phyloP scores from a whole-genome alignment of 768 basidiomycete species.

The Hericium alpestre region DNA sequence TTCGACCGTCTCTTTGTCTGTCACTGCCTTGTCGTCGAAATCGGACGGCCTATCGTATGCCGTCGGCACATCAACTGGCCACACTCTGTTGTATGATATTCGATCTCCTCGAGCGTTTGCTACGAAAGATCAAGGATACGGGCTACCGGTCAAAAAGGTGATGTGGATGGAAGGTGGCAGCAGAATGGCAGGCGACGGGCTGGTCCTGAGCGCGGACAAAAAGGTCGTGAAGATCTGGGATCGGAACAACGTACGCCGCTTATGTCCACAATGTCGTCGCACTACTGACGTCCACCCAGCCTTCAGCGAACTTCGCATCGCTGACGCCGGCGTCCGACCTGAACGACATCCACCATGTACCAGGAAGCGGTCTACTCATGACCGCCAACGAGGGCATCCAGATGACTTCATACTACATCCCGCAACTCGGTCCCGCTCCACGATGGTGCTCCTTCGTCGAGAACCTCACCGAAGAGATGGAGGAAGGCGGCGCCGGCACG shows the following conservation, averaged over 20 bases:
- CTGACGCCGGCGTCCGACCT: conserved; percentile 86
- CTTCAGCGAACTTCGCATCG: conserved; percentile 79
- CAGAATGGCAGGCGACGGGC: conserved; percentile 75
- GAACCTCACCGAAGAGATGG: conserved; percentile 97
- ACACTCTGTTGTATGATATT: conserved; percentile 90
- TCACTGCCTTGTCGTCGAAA: conserved; percentile 80
- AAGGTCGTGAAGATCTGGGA: conserved; percentile 99
- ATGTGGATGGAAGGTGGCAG: conserved; percentile 84
- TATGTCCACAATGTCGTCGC: background rate
- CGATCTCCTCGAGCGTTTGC: conserved; percentile 77
- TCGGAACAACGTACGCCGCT: conserved; percentile 54
- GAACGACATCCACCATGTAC: conserved; percentile 84
- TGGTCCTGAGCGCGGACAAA: conserved; percentile 87
- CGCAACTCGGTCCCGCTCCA: conserved; percentile 92
- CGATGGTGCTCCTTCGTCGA: conserved; percentile 97
- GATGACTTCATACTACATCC: conserved; percentile 90
- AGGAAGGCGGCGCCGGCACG: conserved; percentile 68
- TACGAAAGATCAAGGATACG: conserved; percentile 94
- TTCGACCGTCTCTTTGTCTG: conserved; percentile 31
- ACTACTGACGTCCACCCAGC: conserved; percentile 33
- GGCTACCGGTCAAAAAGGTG: conserved; percentile 75
- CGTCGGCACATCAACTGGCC: conserved; percentile 89
- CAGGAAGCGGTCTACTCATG: conserved; percentile 81
- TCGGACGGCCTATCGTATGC: conserved; percentile 89
- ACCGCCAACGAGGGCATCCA: conserved; percentile 95